A percentile compares a stretch with the other conserved stretches of the same genome.
Conservation (phyloP, 2,329 filamentous ascomycete genomes). For the Fusarium aywerte region DNA sequence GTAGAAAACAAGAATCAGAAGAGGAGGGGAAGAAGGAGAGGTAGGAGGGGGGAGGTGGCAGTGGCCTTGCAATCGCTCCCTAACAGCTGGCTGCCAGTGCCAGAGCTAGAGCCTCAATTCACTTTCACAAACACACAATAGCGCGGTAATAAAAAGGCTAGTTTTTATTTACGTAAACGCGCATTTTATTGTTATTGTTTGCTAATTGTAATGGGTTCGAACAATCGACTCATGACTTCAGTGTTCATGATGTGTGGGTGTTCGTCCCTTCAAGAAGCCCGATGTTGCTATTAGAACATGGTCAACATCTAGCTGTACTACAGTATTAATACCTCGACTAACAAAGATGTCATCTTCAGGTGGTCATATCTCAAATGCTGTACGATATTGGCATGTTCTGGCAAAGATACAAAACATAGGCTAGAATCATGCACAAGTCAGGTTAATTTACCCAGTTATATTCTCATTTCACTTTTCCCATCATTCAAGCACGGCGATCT, state of each 20-base stretch:
- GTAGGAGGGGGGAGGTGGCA: background rate
- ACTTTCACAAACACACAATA: background rate
- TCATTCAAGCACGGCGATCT: background rate
- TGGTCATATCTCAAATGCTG: no score
- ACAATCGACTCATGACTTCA: background rate
- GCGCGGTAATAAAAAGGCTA: background rate
- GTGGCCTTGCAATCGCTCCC: background rate
- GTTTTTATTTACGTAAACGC: background rate
- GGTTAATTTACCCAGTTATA: background rate
- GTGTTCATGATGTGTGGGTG: background rate
- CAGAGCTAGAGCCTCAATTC: background rate
- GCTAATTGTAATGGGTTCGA: background rate
- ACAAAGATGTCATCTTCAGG: no score
- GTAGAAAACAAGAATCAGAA: background rate
- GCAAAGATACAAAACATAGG: background rate
- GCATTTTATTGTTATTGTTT: background rate
- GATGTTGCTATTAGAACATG: background rate
- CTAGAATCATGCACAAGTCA: background rate
- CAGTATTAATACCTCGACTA: no score
- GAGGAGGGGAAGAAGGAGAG: background rate
- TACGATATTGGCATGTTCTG: background rate
- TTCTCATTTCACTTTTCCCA: background rate
- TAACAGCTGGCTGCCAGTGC: background rate
- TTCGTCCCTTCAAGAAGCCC: background rate
- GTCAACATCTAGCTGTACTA: background rate